Evolutionary conservation across 441 rosid genomes (phyloP).

Genomic region (Pelargonium citronellum): DNA sequence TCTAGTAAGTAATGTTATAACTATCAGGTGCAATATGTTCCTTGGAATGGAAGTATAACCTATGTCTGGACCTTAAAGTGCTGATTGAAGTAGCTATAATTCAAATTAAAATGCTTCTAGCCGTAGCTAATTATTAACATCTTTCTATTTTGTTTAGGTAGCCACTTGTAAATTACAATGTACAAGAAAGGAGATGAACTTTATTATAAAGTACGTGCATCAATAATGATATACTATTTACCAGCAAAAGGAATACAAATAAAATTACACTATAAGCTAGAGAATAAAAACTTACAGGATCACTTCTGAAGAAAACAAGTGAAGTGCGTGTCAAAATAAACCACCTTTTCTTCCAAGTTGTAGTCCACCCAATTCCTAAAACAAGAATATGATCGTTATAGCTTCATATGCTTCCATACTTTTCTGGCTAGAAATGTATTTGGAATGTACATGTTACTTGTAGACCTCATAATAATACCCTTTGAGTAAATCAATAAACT

Average conservation of each 20-base stretch:
- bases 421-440: not conserved
- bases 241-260: not conserved
- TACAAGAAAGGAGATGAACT: constrained; percentile 1
- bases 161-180: not conserved
- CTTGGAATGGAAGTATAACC: too few species aligned
- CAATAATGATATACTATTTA: not conserved
- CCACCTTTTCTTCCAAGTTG: constrained; percentile 95
- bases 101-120: too few species aligned
- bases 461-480: not conserved
- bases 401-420: constrained; percentile 1
- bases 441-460: not conserved
- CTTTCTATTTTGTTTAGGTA: not conserved
- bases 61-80: too few species aligned
- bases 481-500: not conserved
- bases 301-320: constrained; percentile 92
- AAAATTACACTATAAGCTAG: constrained; percentile 6
- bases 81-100: too few species aligned
- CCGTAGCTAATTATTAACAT: not conserved
- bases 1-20: not conserved
- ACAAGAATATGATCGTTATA: not conserved
- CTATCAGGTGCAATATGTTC: too few species aligned
- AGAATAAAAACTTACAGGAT: constrained; percentile 65
- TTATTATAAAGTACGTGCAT: not conserved
- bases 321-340: constrained; percentile 90
- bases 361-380: constrained; percentile 96